A percentile compares a stretch with the other conserved stretches of the same genome.
Evolutionary conservation across 1,284 basidiomycete genomes (phyloP).

Genomic region (Trametes sp.): DNA sequence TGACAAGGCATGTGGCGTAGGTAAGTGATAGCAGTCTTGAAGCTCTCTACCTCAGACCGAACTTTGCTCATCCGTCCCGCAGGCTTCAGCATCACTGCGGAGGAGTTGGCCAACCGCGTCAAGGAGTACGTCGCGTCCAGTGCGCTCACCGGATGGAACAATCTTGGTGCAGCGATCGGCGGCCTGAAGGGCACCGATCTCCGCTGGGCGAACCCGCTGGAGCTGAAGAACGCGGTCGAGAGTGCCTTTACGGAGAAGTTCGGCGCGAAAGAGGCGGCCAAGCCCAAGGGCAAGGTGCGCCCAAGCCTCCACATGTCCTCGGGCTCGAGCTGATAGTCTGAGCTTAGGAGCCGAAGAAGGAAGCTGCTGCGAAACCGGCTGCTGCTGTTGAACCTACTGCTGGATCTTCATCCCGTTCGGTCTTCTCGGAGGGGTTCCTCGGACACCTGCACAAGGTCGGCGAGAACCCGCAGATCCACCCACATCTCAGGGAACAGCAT

Average conservation of each 20-base stretch:
- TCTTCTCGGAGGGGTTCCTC: conserved; percentile 97
- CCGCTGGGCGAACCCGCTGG: conserved; percentile 91
- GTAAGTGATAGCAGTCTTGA: conserved; percentile 57
- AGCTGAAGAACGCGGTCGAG: conserved; percentile 91
- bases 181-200: conserved; percentile 74
- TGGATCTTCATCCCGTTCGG: conserved; percentile 61
- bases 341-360: conserved; percentile 64
- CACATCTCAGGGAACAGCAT: conserved; percentile 84
- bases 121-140: conserved; percentile 66
- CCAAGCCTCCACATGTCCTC: background rate
- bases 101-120: conserved; percentile 72
- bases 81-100: conserved; percentile 85
- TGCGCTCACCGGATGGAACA: conserved; percentile 75
- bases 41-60: background rate
- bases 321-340: background rate
- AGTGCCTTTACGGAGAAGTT: conserved; percentile 78
- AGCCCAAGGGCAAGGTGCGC: conserved; percentile 76
- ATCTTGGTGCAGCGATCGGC: conserved; percentile 76
- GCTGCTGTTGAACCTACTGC: conserved; percentile 46
- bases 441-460: conserved; percentile 94
- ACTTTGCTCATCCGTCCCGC: background rate
- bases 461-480: conserved; percentile 89
- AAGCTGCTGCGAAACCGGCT: conserved; percentile 40
- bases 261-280: conserved; percentile 78
- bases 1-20: conserved; percentile 87